A percentile compares a stretch with the other conserved stretches of the same genome.
Evolutionary conservation across 2,329 filamentous ascomycete genomes (phyloP).

Genomic region (Sporothrix brunneoviolacea): DNA sequence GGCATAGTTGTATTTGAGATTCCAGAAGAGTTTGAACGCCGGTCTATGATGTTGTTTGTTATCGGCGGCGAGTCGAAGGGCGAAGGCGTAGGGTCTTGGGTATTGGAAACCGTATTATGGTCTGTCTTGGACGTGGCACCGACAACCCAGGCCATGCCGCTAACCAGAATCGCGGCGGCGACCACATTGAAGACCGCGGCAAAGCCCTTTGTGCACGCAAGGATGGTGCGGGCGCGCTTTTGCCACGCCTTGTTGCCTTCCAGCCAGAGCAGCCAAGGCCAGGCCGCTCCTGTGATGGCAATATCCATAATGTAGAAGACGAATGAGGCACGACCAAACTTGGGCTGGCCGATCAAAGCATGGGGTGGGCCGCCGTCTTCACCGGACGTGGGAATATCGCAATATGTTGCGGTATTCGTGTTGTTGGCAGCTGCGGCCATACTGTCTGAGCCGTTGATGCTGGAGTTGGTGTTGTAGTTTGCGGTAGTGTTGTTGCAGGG

Average conservation of each 20-base stretch:
- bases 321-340: slow-evolving; percentile 10
- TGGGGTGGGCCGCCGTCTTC: not conserved
- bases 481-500: not conserved
- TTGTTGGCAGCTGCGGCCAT: too few species aligned
- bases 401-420: too few species aligned
- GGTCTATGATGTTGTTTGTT: too few species aligned
- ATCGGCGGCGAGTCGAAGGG: too few species aligned
- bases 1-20: not conserved
- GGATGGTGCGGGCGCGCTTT: not conserved
- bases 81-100: too few species aligned
- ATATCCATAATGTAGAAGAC: not conserved
- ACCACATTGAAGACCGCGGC: not conserved
- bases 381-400: too few species aligned
- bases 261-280: slow-evolving; percentile 2
- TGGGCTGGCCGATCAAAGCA: slow-evolving; percentile 4
- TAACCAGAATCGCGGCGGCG: not conserved
- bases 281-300: not conserved
- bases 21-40: too few species aligned
- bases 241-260: slow-evolving; percentile 1
- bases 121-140: not conserved
- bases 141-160: slow-evolving; percentile 8
- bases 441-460: too few species aligned
- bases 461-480: not conserved
- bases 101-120: too few species aligned
- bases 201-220: not conserved